Evolutionary conservation across 805 yeast species (phyloP).

Genomic region (Metschnikowia anglica): DNA sequence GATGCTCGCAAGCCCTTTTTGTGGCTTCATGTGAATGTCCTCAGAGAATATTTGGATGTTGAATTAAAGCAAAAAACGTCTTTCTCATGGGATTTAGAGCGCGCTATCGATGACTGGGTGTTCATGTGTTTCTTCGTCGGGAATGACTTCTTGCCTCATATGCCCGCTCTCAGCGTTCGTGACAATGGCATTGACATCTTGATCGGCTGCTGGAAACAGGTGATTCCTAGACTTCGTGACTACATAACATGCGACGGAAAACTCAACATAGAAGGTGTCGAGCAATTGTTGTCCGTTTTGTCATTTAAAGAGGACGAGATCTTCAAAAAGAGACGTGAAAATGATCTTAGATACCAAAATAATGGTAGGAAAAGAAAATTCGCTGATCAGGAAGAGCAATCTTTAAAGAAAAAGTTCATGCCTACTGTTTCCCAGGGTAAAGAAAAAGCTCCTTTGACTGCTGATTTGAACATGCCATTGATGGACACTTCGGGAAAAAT

Average conservation of each 20-base stretch:
- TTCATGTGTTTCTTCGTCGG: slow-evolving; percentile 98
- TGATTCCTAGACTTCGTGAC: slow-evolving; percentile 63
- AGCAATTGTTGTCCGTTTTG: slow-evolving; percentile 60
- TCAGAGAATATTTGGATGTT: slow-evolving; percentile 82
- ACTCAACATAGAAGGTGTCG: slow-evolving; percentile 74
- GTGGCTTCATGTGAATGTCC: slow-evolving; percentile 87
- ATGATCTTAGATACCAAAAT: slow-evolving; percentile 68
- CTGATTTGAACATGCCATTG: slow-evolving; percentile 71
- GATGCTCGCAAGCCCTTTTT: slow-evolving; percentile 77
- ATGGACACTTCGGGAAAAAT: slow-evolving; percentile 72
- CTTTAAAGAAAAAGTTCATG: slow-evolving; percentile 43
- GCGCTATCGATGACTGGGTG: slow-evolving; percentile 98
- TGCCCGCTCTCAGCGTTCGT: slow-evolving; percentile 91
- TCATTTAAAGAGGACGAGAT: slow-evolving; percentile 77
- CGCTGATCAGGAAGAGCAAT: slow-evolving; percentile 47
- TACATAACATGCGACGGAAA: slow-evolving; percentile 90
- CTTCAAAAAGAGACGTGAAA: slow-evolving; percentile 65
- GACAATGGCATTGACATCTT: slow-evolving; percentile 88
- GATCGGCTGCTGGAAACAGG: slow-evolving; percentile 78
- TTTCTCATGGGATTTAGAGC: slow-evolving; percentile 80
- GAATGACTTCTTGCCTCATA: slow-evolving; percentile 95
- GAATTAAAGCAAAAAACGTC: slow-evolving; percentile 76
- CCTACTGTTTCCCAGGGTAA: slow-evolving; percentile 66
- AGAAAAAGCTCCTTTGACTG: slow-evolving; percentile 71
- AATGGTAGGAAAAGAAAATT: slow-evolving; percentile 57